Conservation (phyloP, 179 eudicot species). For the Beta corolliflora region DNA sequence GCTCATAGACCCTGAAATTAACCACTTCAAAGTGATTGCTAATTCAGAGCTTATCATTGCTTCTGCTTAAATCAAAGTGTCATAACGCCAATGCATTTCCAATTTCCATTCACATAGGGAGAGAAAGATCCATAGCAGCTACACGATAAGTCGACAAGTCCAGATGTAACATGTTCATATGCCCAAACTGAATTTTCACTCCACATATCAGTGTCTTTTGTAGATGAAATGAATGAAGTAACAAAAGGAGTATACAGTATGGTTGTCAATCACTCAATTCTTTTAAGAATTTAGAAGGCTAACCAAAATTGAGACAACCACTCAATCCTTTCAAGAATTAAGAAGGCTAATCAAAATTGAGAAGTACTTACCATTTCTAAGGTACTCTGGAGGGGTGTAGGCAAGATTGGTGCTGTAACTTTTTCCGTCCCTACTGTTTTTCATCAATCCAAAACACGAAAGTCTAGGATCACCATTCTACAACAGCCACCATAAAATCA, state of each 20-base stretch:
- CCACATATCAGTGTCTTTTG: not conserved
- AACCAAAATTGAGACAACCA: not conserved
- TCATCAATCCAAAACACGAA: constrained; percentile 90
- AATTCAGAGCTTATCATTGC: not conserved
- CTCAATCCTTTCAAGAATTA: not conserved
- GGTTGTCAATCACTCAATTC: not conserved
- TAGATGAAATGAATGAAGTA: not conserved
- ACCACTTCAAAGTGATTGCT: not conserved
- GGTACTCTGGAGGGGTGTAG: constrained; percentile 86
- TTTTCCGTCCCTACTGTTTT: constrained; percentile 89
- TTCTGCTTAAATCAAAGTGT: not conserved
- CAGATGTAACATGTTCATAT: not conserved
- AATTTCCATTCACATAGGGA: not conserved
- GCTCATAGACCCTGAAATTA: not conserved
- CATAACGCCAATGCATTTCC: not conserved
- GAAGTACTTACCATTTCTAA: constrained; percentile 63
- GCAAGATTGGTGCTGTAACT: constrained; percentile 96
- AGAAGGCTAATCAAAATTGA: constrained; percentile 6
- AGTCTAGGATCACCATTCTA: constrained; percentile 94
- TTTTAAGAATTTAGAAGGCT: not conserved
- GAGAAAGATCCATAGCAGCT: not conserved
- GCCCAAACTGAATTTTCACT: not conserved
- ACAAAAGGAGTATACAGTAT: not conserved
- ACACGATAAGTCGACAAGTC: not conserved
- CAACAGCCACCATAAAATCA: constrained; percentile 33